A percentile compares a stretch with the other conserved stretches of the same genome.
Evolutionary conservation across 2,329 filamentous ascomycete species (phyloP).

Genomic region (Fusarium xylarioides): DNA sequence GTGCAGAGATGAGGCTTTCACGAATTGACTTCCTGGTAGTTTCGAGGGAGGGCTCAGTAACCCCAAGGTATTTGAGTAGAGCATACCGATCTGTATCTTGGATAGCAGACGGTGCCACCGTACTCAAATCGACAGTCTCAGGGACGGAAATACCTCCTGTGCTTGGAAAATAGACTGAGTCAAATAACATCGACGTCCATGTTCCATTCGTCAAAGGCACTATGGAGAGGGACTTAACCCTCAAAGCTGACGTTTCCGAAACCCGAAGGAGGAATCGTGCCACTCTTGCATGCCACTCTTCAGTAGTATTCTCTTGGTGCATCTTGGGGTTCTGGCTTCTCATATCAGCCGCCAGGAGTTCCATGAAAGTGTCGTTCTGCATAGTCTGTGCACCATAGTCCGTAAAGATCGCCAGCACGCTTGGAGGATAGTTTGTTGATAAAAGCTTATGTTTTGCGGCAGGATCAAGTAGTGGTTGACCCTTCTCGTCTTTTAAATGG

Average conservation of each 20-base stretch:
- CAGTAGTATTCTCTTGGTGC: not conserved
- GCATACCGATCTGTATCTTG: not conserved
- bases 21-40: fast-evolving
- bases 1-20: fast-evolving
- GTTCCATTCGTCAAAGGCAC: not conserved
- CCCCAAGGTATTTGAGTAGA: not conserved
- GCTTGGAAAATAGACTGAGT: fast-evolving
- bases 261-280: not conserved
- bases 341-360: not conserved
- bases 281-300: not conserved
- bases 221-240: not conserved
- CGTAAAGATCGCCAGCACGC: no score
- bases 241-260: fast-evolving
- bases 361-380: fast-evolving
- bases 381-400: no score
- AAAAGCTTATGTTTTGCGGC: no score
- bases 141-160: not conserved
- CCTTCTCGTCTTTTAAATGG: no score
- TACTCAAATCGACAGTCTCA: fast-evolving
- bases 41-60: not conserved
- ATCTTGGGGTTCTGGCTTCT: no score
- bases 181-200: not conserved
- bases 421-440: no score
- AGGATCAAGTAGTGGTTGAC: no score
- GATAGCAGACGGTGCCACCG: not conserved